Evolutionary conservation across 2,329 filamentous ascomycete species (phyloP), one percentile per base, ranked within the genome.

Genomic region (Fonsecaea monophora): DNA sequence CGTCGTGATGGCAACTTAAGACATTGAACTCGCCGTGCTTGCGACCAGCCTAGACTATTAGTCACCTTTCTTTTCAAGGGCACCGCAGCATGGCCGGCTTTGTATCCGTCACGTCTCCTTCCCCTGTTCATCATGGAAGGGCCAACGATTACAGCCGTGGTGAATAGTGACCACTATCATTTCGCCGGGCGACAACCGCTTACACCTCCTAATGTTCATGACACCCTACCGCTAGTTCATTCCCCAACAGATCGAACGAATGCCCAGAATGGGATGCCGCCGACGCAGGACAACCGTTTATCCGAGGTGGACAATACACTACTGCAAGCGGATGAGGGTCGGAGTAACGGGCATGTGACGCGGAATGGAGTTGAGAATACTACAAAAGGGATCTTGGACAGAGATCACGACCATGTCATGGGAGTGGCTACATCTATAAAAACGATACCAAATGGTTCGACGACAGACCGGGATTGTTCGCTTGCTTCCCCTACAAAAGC

Each of bases 201-300:
- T 6, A 53, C 30, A 34, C n/a, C 60, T 34, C 37, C 48, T 18
- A 55, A 68, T 38, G 35, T 40, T 54, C 64, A 56, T 40, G 30
- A 58, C 40, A 21, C n/a, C 10, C 21, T 38, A 32, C 13, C 35
- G 1, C 37, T 21, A n/a, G n/a, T 15, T 18, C 13, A 15, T 58
- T 37, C 53, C 10, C 45, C 15, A 9, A 58, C 18, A 10, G 13
- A 7, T 56, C 55, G 9, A 25, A 40, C 8, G 13, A 42, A 59
- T 48, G 40, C 4, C 8, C 13, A 3, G 13, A 62, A 53, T 38
- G 61, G 48, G 15, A 4, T 54, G 5, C 9, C 45, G 21, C 40
- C 45, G 40, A 34, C 50, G 13, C 40, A 45, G 30, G 48, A 59
- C 30, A 74, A 75, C 12, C 18, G 53, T 35, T 58, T 25, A 21